Base-by-base conservation (phyloP, 2,329 filamentous ascomycete species). In the Aspergillus sojae region DNA sequence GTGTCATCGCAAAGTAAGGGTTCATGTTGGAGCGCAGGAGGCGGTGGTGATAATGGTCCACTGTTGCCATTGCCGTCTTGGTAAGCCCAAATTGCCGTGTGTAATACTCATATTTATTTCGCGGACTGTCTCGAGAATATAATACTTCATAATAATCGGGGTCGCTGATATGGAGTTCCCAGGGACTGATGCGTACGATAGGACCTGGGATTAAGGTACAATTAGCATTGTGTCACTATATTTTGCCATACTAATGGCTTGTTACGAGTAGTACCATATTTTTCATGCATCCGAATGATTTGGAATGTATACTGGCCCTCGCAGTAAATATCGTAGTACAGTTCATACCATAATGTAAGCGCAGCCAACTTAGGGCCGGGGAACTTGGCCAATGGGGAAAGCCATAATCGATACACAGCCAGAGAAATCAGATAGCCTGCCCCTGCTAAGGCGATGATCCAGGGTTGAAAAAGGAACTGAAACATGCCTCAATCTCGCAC, bases 361-460 rank as follows among this genome's bases (percentile, higher is more conserved):
- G 57, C 57, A 7, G 71, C 70, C 23, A 72, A 65, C 26, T 69
- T 71, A 1, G 75, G 75, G 1, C 76, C 75, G 3, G 75, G 75
- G 43, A 76, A 72, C 21, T 70, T 70, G 21, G 69, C 69, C 45
- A 77, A 58, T 1, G 72, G 75, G 58, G 72, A 71, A 23, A 76
- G 65, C 45, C 69, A 74, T 23, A 76, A 63, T 4, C 73, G 72
- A 57, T 77, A 76, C 14, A 73, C 62, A 26, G 45, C 28, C 16
- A 55, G 21, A 7, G 30, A 21, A 26, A 55, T 14, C 11, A 55
- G 11, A 55, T 55, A 55, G 7, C 32, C 32, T 28, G 23, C n/a
- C 32, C 30, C 21, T 39, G 52, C 52, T 39, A 41, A 19, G 21
- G 32, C 52, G 21, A 55, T 41, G 2, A 16, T 14, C 52, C 32